Percentiles rank a stretch among this genome's conserved stretches.
Evolutionary conservation across 2,329 filamentous ascomycete species (phyloP).

Genomic region (Calonectria montana): DNA sequence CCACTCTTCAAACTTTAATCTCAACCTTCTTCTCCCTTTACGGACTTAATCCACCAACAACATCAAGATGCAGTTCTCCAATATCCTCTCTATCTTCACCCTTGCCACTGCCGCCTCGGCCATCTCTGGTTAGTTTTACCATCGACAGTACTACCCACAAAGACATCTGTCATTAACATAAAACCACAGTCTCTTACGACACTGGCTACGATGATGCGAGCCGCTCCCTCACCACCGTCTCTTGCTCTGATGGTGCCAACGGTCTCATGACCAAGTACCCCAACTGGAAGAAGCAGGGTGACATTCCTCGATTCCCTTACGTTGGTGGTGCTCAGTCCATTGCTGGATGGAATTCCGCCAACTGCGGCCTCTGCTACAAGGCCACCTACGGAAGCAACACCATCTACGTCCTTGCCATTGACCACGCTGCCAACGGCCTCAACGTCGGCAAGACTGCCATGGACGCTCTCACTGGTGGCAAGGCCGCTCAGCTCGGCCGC

Average conservation of each 20-base stretch:
- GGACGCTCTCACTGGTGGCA: constrained; percentile 65
- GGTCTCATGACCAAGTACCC: constrained; percentile 71
- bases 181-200: constrained; percentile 74
- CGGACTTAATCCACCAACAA: constrained; percentile 27
- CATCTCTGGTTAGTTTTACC: constrained; percentile 44
- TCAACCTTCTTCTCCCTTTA: neutral
- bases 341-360: constrained; percentile 65
- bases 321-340: constrained; percentile 66
- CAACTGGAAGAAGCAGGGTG: constrained; percentile 66
- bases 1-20: constrained; percentile 14
- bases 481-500: constrained; percentile 61
- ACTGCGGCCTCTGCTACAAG: constrained; percentile 70
- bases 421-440: constrained; percentile 61
- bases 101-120: constrained; percentile 51
- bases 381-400: constrained; percentile 62
- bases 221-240: constrained; percentile 66
- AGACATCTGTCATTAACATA: constrained; percentile 21
- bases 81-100: constrained; percentile 53
- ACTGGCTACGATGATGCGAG: constrained; percentile 72
- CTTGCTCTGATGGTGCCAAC: constrained; percentile 76
- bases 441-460: constrained; percentile 68
- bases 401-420: constrained; percentile 67
- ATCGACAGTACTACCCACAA: neutral
- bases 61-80: constrained; percentile 57
- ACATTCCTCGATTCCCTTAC: constrained; percentile 60